phyloP scores from a whole-genome alignment of 2,329 filamentous ascomycete species.

The Fusarium lyarnte region DNA sequence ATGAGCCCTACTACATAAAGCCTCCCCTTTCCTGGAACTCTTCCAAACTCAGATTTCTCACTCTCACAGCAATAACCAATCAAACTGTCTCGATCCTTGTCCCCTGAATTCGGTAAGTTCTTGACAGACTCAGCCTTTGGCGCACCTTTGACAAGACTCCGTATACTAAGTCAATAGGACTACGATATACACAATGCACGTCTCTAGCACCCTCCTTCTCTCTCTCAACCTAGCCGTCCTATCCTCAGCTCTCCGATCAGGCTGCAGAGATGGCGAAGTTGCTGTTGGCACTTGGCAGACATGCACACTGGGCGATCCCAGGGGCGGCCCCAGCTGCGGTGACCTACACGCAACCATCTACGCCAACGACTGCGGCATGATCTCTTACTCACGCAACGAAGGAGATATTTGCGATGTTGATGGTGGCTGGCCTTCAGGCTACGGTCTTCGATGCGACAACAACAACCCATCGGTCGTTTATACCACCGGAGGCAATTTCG shows the following conservation, averaged over 20 bases:
- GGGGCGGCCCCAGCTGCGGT: neutral
- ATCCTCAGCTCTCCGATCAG: neutral
- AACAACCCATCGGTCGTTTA: neutral
- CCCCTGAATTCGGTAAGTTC: neutral
- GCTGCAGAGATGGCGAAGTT: neutral
- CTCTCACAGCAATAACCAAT: neutral
- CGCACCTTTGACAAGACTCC: rapidly evolving
- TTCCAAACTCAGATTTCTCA: neutral
- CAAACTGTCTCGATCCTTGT: neutral
- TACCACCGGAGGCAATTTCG: neutral
- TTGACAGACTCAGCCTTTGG: neutral
- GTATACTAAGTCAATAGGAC: neutral
- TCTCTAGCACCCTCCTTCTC: neutral
- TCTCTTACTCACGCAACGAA: neutral
- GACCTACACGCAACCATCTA: neutral
- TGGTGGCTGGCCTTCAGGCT: neutral
- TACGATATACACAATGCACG: neutral
- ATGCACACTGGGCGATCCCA: neutral
- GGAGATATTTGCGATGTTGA: neutral
- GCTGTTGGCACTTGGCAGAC: neutral
- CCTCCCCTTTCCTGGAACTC: rapidly evolving
- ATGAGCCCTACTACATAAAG: neutral
- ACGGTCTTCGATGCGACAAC: neutral
- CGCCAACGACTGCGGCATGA: neutral
- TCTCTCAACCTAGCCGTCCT: neutral